These are phyloP conservation scores for Hippophae tibetana DNA, from an alignment of 306 rosid genomes.

Conservation along the genomic window DNA sequence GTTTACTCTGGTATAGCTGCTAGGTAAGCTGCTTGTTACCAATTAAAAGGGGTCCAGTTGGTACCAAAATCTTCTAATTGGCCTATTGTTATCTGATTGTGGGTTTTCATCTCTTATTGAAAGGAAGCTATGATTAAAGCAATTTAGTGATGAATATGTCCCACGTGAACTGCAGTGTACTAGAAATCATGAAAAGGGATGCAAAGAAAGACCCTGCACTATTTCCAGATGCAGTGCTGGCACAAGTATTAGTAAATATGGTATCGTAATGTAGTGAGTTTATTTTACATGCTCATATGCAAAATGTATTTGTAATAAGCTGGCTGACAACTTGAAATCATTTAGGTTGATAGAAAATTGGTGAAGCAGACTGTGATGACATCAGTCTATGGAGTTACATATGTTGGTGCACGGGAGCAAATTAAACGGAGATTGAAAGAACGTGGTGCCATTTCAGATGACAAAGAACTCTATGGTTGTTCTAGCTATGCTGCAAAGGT, in stretches of 20 bases:
- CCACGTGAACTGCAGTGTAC: constrained; percentile 48
- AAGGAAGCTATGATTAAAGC: constrained; percentile 10
- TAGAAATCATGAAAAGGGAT: constrained; percentile 58
- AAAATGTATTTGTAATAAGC: too few species aligned
- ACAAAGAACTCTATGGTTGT: constrained; percentile 49
- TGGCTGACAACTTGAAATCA: too few species aligned
- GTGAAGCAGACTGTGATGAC: constrained; percentile 99
- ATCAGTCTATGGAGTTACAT: constrained; percentile 96
- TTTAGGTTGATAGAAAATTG: constrained; percentile 87
- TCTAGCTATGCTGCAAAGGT: constrained; percentile 96
- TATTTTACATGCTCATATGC: neutral
- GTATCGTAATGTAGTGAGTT: constrained; percentile 13
- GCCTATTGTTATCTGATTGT: neutral
- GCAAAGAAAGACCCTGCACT: constrained; percentile 62
- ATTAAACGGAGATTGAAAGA: constrained; percentile 88
- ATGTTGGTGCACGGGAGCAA: constrained; percentile 88
- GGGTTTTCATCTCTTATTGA: neutral
- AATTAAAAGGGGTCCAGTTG: neutral
- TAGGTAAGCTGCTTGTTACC: constrained; percentile 40
- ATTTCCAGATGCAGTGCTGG: constrained; percentile 66
- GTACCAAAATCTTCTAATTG: constrained; percentile 1
- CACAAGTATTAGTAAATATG: constrained; percentile 62
- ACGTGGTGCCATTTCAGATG: constrained; percentile 48
- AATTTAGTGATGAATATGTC: constrained; percentile 7
- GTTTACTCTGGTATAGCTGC: constrained; percentile 93